Base-by-base conservation (phyloP, 306 rosid species). In the Senna siamea region DNA sequence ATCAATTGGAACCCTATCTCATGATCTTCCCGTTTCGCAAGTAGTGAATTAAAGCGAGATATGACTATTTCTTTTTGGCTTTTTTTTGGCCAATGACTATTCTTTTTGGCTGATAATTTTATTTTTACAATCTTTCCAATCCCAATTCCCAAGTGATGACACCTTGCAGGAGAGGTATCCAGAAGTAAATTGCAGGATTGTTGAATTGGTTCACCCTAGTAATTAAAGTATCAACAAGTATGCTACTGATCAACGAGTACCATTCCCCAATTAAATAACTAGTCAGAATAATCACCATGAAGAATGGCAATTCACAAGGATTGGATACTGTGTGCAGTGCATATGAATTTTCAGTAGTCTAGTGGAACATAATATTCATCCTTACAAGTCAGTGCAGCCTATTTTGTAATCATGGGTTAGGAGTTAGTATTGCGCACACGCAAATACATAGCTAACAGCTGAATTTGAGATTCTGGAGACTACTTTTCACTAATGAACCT, bases 281-380 rank as follows among this genome's bases (percentile, higher is more conserved):
- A n/a, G n/a, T n/a, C n/a, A n/a, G n/a, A n/a, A n/a, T n/a, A n/a
- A n/a, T 74, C 9, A 52, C 69, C 40, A 50, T 61, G 40, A 61
- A 52, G 14, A 60, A 70, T 40, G 18, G 47, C 48, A 44, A 28
- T 58, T 7, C 35, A 17, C 37, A 7, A 44, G 0, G 40, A 30
- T 10, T 20, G 53, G 38, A 43, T 43, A 41, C 1, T 22, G 38
- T 65, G 10, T 20, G 30, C n/a, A 54, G 20, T 44, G 35, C 60
- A 26, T 28, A 30, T 41, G 7, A 74, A 74, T 18, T 53, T 37
- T 53, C 48, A 20, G 22, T 58, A 46, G n/a, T 47, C 70, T 72
- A 58, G 4, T 35, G 34, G 43, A 69, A 76, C 52, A 66, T 30
- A 44, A 58, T 66, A 66, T 53, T 54, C 15, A 47, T 55, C 19